Evolutionary conservation across 2,329 filamentous ascomycete genomes (phyloP), one percentile per base, ranked within the genome.

Genomic region (Immersiporthe knoxdaviesiana): DNA sequence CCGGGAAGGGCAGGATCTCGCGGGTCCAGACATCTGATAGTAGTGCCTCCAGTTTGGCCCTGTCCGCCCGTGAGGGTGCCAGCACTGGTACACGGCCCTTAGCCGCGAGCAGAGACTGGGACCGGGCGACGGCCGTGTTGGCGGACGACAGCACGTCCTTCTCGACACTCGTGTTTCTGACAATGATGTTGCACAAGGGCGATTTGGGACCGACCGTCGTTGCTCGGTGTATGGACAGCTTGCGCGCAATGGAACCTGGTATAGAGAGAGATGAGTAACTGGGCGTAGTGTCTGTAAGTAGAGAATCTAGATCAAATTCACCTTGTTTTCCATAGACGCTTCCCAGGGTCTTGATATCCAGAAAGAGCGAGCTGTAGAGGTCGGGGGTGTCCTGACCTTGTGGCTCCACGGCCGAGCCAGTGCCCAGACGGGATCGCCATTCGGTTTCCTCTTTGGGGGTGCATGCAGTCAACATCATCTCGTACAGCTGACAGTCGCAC

Each of bases 401-500:
- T 11, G 83, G 79, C 12, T 58, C 58, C 32, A 50, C 32, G 41
- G 30, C 32, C 24, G 64, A 52, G 47, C 84, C 82, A 71, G 84
- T 83, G 39, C 83, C 79, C 30, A 97, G 82, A n/a, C 90, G 87
- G 21, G 82, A 84, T 72, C 90, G 90, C 95, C 96, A 99, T 74
- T 91, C 88, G 60, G 87, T 82, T 75, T 96, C 93, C 77, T 99
- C 95, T 54, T 86, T 88, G 0, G 88, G 84, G 1, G 91, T 95
- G 74, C 94, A 97, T 47, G 94, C 95, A 73, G 92, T 97, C 81
- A 97, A 85, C 54, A 97, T 89, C 21, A 97, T 80, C 79, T 98
- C 95, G 77, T 92, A 95, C 66, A 95, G 83, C 70, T 92, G 89
- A 73, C 91, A 87, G 68, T 91, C 85, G 72, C 88, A 88, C 77